phyloP scores from a whole-genome alignment of 2,329 filamentous ascomycete species.

The Aureobasidium mangrovei region DNA sequence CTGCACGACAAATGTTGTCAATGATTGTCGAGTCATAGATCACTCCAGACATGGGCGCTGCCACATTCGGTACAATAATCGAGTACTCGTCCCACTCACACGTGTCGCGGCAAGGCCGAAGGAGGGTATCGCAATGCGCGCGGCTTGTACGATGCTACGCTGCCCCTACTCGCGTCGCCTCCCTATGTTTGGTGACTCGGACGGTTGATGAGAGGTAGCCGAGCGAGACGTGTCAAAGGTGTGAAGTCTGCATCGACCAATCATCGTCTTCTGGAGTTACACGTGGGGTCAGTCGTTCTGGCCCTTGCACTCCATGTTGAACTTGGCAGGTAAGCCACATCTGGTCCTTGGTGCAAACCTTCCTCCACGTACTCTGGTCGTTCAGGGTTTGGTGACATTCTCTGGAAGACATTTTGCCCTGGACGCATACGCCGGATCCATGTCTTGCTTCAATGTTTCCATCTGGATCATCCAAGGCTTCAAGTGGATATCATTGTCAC shows the following conservation, averaged over 20 bases:
- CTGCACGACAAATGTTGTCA: too few relatives aligned
- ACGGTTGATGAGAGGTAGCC: slow-evolving; percentile 5
- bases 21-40: neutral
- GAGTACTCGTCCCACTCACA: slow-evolving; percentile 6
- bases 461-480: neutral
- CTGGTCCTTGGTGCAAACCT: neutral
- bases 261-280: neutral
- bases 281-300: neutral
- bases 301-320: neutral
- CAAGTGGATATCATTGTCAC: slow-evolving; percentile 3
- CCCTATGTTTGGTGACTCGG: neutral
- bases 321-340: slow-evolving; percentile 9
- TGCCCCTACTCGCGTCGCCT: neutral
- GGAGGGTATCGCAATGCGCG: neutral
- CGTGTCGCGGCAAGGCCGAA: slow-evolving; percentile 2
- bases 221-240: slow-evolving; percentile 3
- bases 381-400: neutral
- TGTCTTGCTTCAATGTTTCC: slow-evolving; percentile 1
- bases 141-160: slow-evolving; percentile 2
- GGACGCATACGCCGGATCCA: neutral
- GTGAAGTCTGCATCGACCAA: neutral
- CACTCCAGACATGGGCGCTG: neutral
- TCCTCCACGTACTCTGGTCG: neutral
- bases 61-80: slow-evolving; percentile 1
- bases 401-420: neutral